A percentile compares a stretch with the other conserved stretches of the same genome.
Evolutionary conservation across 1,139 yeast species (phyloP).

Genomic region (Wickerhamomyces sp.): DNA sequence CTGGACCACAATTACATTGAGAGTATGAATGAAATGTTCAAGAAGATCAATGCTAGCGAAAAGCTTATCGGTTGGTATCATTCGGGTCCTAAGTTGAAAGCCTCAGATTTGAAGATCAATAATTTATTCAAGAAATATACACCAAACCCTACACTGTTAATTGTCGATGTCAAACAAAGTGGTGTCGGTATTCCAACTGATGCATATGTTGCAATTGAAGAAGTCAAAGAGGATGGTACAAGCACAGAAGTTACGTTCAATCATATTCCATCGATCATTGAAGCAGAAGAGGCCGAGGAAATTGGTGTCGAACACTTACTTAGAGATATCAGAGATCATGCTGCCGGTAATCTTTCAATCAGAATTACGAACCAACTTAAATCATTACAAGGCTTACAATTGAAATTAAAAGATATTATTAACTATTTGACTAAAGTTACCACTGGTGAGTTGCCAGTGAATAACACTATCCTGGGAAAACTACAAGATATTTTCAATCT

Average conservation of each 20-base stretch:
- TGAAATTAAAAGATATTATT: constrained; percentile 75
- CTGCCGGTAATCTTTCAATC: constrained; percentile 87
- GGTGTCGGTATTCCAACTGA: constrained; percentile 89
- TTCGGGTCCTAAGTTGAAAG: constrained; percentile 87
- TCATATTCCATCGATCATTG: constrained; percentile 87
- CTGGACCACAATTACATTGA: constrained; percentile 95
- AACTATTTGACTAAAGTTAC: constrained; percentile 74
- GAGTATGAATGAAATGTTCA: constrained; percentile 96
- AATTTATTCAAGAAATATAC: constrained; percentile 85
- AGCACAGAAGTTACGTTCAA: constrained; percentile 89
- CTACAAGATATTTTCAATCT: constrained; percentile 92
- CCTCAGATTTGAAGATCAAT: constrained; percentile 87
- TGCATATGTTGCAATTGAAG: constrained; percentile 92
- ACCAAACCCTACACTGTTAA: constrained; percentile 75
- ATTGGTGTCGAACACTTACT: constrained; percentile 96
- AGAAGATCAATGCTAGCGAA: constrained; percentile 95
- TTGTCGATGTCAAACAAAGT: constrained; percentile 88
- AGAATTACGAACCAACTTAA: constrained; percentile 85
- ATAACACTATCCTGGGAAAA: constrained; percentile 87
- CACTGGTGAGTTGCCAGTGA: constrained; percentile 70
- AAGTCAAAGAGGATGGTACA: constrained; percentile 95
- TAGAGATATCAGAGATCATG: constrained; percentile 93
- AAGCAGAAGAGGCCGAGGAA: constrained; percentile 99
- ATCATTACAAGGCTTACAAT: constrained; percentile 81
- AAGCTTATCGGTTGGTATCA: constrained; percentile 98